Base-by-base conservation (phyloP, 371 early-diverging fungal species). In the Mortierella sp. region DNA sequence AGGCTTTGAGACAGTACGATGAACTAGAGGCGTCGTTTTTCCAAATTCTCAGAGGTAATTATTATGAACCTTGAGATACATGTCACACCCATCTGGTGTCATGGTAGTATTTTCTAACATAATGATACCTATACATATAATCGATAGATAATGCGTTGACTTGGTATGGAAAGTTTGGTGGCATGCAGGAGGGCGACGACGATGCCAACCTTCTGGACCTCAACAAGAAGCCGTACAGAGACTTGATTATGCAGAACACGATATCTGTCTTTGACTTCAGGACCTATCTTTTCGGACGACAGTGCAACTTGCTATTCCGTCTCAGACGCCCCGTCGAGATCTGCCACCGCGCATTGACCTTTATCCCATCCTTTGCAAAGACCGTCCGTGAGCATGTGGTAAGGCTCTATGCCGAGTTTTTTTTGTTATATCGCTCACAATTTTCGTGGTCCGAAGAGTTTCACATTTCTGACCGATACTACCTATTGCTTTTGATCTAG, bases 211-310 rank as follows among this genome's bases (percentile, higher is more conserved):
- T 97, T 11, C 86, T 97, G 24, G 91, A 95, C 68, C 83, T 93
- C 45, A 87, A 89, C 43, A 90, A 90, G 47, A 97, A 96, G 84
- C 92, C 93, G 8, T 99, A 97, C 76, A 91, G 97, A 37, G 94
- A 95, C 43, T 85, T 92, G 87, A 96, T 98, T 77, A 91, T 93
- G 65, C 95, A 96, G 79, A 98, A 95, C 87, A 89, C 90, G n/a
- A 96, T 97, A 55, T 90, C 95, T 1, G 94, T 98, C 37, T 98
- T 97, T 85, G 99, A 99, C 86, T 97, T 98, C 71, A 92, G 97
- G 64, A 91, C 95, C 64, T 99, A 98, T 80, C 87, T 99, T 8
- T 97, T 98, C 85, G 96, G 94, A 16, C 87, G 97, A 31, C 99
- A 98, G 79, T 91, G 92, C 34, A 91, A 90, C 50, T 86, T 98